These are phyloP conservation scores for Phytophthora quininea DNA, from an alignment of 352 stramenopile genomes.

Conservation along the genomic window DNA sequence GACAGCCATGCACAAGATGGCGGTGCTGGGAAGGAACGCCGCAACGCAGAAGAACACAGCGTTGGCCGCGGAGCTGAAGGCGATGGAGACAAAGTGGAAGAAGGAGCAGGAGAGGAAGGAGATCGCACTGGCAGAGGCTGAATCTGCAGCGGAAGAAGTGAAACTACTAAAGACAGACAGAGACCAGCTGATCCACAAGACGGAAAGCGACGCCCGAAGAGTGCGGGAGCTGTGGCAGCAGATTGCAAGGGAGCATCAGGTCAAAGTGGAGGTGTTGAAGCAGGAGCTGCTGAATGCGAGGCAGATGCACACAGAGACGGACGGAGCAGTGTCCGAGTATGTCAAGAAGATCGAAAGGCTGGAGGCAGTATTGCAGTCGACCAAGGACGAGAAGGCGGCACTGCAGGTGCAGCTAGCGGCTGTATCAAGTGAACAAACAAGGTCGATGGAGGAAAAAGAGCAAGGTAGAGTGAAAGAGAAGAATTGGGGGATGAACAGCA, in stretches of 20 bases:
- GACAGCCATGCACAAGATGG: slow-evolving; percentile 53
- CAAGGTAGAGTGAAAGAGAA: slow-evolving; percentile 42
- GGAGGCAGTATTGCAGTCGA: slow-evolving; percentile 35
- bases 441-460: slow-evolving; percentile 42
- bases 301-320: slow-evolving; percentile 28
- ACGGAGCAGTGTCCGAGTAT: slow-evolving; percentile 29
- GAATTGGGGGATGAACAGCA: slow-evolving; percentile 42
- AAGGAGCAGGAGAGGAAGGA: slow-evolving; percentile 75
- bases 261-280: slow-evolving; percentile 50
- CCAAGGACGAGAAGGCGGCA: slow-evolving; percentile 43
- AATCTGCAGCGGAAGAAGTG: slow-evolving; percentile 54
- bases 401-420: slow-evolving; percentile 47
- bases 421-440: slow-evolving; percentile 39
- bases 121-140: slow-evolving; percentile 49
- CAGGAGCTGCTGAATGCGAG: slow-evolving; percentile 47
- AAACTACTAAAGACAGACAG: slow-evolving; percentile 50
- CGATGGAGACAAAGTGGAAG: slow-evolving; percentile 62
- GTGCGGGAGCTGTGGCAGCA: slow-evolving; percentile 83
- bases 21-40: slow-evolving; percentile 53
- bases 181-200: slow-evolving; percentile 68
- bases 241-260: slow-evolving; percentile 73
- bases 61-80: slow-evolving; percentile 53
- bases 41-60: slow-evolving; percentile 61
- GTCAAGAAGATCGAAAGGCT: slow-evolving; percentile 42
- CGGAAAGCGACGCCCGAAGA: slow-evolving; percentile 71